Evolutionary conservation across 148 eudicot genomes (phyloP).

Genomic region (Chenopodium formosanum): DNA sequence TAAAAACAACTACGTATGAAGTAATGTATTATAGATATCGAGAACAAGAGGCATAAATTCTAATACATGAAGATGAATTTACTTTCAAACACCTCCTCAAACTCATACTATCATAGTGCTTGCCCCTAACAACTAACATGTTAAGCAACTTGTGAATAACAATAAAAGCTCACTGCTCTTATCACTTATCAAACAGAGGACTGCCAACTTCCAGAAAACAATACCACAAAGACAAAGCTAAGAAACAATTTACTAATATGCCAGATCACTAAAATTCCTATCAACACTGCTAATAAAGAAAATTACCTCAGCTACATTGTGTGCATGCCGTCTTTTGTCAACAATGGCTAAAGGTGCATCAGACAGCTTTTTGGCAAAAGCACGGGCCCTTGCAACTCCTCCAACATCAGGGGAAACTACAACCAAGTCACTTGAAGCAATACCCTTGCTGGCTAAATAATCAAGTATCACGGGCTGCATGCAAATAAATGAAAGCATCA

Average conservation of each 20-base stretch:
- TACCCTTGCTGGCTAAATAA: slow-evolving; percentile 93
- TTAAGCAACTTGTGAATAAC: not conserved
- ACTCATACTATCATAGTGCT: not conserved
- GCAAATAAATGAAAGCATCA: slow-evolving; percentile 7
- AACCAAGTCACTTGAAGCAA: slow-evolving; percentile 70
- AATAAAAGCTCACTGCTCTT: not conserved
- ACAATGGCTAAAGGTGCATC: slow-evolving; percentile 98
- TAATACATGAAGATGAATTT: not conserved
- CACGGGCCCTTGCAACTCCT: slow-evolving; percentile 97
- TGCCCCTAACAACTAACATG: not conserved
- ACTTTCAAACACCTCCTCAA: too few species aligned
- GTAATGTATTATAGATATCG: too few species aligned
- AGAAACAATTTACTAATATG: not conserved
- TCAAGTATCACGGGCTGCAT: slow-evolving; percentile 83
- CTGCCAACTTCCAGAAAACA: not conserved
- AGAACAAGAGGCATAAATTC: too few species aligned
- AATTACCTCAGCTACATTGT: slow-evolving; percentile 85
- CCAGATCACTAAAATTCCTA: not conserved
- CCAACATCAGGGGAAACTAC: slow-evolving; percentile 99
- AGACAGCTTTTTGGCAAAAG: slow-evolving; percentile 90
- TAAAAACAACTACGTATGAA: too few species aligned
- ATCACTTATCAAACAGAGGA: not conserved
- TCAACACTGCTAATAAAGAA: not conserved
- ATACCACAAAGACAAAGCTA: not conserved
- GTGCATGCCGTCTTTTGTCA: slow-evolving; percentile 91